Evolutionary conservation across 345 rosid genomes (phyloP), one percentile per base, ranked within the genome.

Genomic region (Camelina neglecta): DNA sequence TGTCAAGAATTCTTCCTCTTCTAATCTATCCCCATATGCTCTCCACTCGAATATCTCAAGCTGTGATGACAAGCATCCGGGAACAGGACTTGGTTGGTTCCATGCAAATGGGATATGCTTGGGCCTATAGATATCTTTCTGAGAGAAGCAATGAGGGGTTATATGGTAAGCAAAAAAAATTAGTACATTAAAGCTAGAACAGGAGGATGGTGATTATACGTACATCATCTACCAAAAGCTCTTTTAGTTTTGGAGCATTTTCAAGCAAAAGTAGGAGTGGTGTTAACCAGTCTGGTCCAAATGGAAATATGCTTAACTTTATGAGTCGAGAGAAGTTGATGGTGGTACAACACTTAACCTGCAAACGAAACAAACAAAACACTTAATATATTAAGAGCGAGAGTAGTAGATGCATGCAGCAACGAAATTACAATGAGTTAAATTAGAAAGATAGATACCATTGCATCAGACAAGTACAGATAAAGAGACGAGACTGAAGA

Each of bases 221-320:
- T 56, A 56, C 60, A 56, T 8, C 29, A 15, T 56, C 13, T 13
- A 56, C 20, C 7, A 56, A 56, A 16, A 7, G 6, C 8, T 56
- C 8, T 56, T 8, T 56, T 8, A 56, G 60, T 29, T 56, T 56
- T 56, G 60, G 60, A 56, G 38, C 38, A 29, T 29, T 56, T 26
- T 10, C 38, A 13, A 56, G 60, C 7, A 56, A 56, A 56, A 13
- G 60, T n/a, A 56, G n/a, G n/a, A 29, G 38, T 56, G 60, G 10
- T 56, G 29, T 8, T 38, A 56, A 56, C 39, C 20, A 29, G 8
- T 56, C 60, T 56, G 39, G 8, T 13, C 7, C 11, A 4, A 2
- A 1, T 7, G 39, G 39, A 56, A 2, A 29, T 29, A 26, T 15
- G 3, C 6, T 56, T 56, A 56, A 56, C 39, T 13, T 56, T 13